A percentile compares a stretch with the other conserved stretches of the same genome.
Conservation (phyloP, 2,329 filamentous ascomycete species). For the Elsinoe ampelina region DNA sequence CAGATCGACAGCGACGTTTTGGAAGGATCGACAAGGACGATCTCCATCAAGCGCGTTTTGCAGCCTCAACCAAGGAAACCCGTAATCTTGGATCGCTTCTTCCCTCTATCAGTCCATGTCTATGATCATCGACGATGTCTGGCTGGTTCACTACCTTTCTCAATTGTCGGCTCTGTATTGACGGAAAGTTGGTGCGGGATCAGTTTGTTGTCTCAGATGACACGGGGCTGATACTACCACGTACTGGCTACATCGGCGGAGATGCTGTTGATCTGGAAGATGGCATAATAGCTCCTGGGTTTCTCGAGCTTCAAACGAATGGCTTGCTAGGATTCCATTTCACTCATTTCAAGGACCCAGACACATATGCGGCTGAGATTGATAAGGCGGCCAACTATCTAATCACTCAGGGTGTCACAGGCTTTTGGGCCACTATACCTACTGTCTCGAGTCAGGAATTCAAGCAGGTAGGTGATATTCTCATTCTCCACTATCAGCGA, state of each 20-base stretch:
- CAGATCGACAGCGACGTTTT: background rate
- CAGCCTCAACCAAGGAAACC: slow-evolving; percentile 9
- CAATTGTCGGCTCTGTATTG: slow-evolving; percentile 37
- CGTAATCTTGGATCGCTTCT: background rate
- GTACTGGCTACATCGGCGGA: slow-evolving; percentile 36
- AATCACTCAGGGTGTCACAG: slow-evolving; percentile 43
- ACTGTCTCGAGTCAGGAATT: slow-evolving; percentile 41
- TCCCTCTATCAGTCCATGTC: background rate
- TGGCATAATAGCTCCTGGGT: slow-evolving; percentile 45
- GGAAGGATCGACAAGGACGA: background rate
- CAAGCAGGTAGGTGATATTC: slow-evolving; percentile 29
- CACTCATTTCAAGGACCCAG: slow-evolving; percentile 38
- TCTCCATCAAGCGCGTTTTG: background rate
- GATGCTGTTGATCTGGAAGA: slow-evolving; percentile 41
- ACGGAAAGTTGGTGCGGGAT: slow-evolving; percentile 36
- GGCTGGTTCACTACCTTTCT: slow-evolving; percentile 38
- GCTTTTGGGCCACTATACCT: slow-evolving; percentile 46
- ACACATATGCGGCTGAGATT: slow-evolving; percentile 36
- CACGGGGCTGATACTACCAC: slow-evolving; percentile 34
- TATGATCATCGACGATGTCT: slow-evolving; percentile 16
- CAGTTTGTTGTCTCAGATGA: slow-evolving; percentile 38
- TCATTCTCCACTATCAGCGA: background rate
- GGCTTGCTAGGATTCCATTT: slow-evolving; percentile 47
- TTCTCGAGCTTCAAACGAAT: slow-evolving; percentile 48
- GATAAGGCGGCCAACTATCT: slow-evolving; percentile 41